These are phyloP conservation scores for Penicillium sp. DNA, from an alignment of 2,329 filamentous ascomycete species.

Conservation along the genomic window DNA sequence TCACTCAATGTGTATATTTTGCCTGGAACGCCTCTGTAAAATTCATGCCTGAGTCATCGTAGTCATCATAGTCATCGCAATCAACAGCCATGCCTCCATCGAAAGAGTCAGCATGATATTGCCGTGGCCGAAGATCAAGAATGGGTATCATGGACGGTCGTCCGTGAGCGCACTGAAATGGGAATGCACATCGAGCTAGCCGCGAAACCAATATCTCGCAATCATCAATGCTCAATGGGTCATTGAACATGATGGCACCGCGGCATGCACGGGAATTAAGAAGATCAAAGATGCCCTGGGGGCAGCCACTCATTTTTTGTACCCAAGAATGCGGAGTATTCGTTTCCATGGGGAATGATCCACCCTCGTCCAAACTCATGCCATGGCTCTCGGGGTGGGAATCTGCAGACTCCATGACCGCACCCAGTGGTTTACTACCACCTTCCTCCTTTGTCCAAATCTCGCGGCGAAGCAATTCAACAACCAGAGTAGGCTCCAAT, in stretches of 20 bases:
- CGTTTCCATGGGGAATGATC: background rate
- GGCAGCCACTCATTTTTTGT: constrained; percentile 65
- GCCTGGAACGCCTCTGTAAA: constrained; percentile 19
- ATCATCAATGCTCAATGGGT: constrained; percentile 39
- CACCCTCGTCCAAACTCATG: background rate
- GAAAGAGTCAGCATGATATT: background rate
- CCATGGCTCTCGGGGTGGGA: background rate
- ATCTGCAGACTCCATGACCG: constrained; percentile 3
- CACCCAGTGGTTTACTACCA: constrained; percentile 12
- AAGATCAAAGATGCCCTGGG: constrained; percentile 69
- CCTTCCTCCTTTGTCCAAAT: constrained; percentile 65
- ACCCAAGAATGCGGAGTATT: constrained; percentile 51
- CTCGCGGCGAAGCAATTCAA: constrained; percentile 73
- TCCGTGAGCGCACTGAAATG: constrained; percentile 53
- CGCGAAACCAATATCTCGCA: constrained; percentile 39
- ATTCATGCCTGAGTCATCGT: constrained; percentile 1
- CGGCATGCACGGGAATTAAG: constrained; percentile 52
- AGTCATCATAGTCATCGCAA: constrained; percentile 4
- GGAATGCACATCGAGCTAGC: constrained; percentile 46
- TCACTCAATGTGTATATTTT: constrained; percentile 13
- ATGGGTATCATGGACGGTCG: constrained; percentile 50
- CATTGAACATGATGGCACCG: constrained; percentile 54
- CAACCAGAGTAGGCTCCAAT: constrained; percentile 67
- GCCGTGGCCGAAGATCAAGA: constrained; percentile 30
- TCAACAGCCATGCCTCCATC: background rate